These are phyloP conservation scores for Quambalaria eucalypti DNA, from an alignment of 1,284 basidiomycete species.

Conservation along the genomic window DNA sequence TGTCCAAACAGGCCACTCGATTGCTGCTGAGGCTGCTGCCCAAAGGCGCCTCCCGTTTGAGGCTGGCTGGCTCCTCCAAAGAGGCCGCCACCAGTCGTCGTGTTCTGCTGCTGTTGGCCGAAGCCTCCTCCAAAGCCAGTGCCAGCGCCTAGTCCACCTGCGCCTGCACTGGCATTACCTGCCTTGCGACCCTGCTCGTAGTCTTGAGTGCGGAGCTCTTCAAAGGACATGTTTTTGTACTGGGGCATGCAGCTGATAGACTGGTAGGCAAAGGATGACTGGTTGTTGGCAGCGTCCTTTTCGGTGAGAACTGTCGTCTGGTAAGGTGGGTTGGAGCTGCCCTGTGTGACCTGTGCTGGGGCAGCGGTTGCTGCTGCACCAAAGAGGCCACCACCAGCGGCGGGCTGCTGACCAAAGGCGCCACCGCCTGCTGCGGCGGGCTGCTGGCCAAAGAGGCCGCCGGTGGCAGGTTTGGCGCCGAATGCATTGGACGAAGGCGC, in stretches of 20 bases:
- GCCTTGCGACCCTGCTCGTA: slow-evolving; percentile 13
- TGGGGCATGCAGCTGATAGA: slow-evolving; percentile 10
- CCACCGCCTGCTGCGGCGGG: slow-evolving; percentile 42
- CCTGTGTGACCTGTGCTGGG: slow-evolving; percentile 7
- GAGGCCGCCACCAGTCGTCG: slow-evolving; percentile 28
- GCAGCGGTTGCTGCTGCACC: slow-evolving; percentile 4
- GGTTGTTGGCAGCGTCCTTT: slow-evolving; percentile 5
- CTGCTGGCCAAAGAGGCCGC: slow-evolving; percentile 32
- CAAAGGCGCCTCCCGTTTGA: slow-evolving; percentile 40
- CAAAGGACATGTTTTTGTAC: slow-evolving; percentile 9
- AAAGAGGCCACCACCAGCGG: slow-evolving; percentile 5
- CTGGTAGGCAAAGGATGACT: slow-evolving; percentile 6
- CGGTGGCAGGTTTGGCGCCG: slow-evolving; percentile 5
- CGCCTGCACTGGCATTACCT: background rate
- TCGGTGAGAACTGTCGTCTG: background rate
- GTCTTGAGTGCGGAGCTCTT: slow-evolving; percentile 15
- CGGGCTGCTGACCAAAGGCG: slow-evolving; percentile 42
- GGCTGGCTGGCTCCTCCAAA: slow-evolving; percentile 32
- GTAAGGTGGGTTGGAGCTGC: slow-evolving; percentile 10
- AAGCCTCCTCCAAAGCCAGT: background rate
- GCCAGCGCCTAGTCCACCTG: slow-evolving; percentile 2
- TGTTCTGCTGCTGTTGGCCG: slow-evolving; percentile 18
- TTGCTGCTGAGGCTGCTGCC: slow-evolving; percentile 37
- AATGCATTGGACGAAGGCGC: background rate
- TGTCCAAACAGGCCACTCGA: slow-evolving; percentile 41